Conservation (phyloP, 306 rosid species). For the Elaeagnus macrophylla region DNA sequence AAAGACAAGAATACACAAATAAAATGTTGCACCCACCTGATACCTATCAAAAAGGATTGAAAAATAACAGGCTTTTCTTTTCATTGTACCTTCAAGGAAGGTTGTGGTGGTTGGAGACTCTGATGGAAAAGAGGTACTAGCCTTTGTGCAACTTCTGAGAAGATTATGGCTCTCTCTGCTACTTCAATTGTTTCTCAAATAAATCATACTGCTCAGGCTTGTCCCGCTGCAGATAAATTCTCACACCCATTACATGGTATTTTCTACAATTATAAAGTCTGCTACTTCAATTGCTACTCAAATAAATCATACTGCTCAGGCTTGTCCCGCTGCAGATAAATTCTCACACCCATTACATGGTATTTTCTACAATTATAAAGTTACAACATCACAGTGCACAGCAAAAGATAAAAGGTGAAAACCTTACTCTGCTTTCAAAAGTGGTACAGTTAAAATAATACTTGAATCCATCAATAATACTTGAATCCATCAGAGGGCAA, state of each 20-base stretch:
- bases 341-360: slow-evolving; percentile 21
- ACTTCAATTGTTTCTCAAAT: slow-evolving; percentile 46
- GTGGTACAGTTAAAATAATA: slow-evolving; percentile 74
- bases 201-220: slow-evolving; percentile 67
- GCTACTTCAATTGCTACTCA: slow-evolving; percentile 48
- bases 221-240: slow-evolving; percentile 61
- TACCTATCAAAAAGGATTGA: too few relatives aligned
- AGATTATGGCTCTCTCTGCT: slow-evolving; percentile 40
- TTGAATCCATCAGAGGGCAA: slow-evolving; percentile 75
- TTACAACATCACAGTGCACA: background rate
- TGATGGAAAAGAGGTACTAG: slow-evolving; percentile 29
- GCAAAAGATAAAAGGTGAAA: slow-evolving; percentile 21
- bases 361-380: background rate
- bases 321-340: slow-evolving; percentile 70
- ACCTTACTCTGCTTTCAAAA: slow-evolving; percentile 72
- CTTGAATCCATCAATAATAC: slow-evolving; percentile 72
- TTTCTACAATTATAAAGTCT: background rate
- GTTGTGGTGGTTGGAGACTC: slow-evolving; percentile 24
- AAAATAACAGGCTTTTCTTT: too few relatives aligned
- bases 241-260: slow-evolving; percentile 19
- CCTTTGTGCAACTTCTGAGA: slow-evolving; percentile 29
- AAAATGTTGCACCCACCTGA: too few relatives aligned
- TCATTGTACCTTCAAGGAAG: slow-evolving; percentile 13
- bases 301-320: slow-evolving; percentile 60
- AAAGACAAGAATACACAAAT: too few relatives aligned